A percentile compares a stretch with the other conserved stretches of the same genome.
These are phyloP conservation scores for Oxytropis ochrocephala DNA, from an alignment of 306 rosid genomes.

Conservation along the genomic window DNA sequence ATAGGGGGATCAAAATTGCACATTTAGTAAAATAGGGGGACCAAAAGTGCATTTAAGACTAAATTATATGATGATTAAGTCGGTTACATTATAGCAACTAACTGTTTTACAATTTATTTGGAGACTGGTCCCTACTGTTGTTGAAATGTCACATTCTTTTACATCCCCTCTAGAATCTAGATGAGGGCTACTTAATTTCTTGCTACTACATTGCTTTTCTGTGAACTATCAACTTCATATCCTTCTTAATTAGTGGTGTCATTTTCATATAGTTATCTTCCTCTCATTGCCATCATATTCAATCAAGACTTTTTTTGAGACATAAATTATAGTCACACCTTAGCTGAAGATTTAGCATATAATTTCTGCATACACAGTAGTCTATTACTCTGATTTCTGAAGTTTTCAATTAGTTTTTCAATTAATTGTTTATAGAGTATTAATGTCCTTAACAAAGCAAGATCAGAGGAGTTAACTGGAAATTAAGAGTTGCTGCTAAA, in stretches of 20 bases:
- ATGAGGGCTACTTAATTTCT: slow-evolving; percentile 26
- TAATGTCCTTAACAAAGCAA: too few species aligned
- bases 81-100: not conserved
- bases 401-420: too few species aligned
- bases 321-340: slow-evolving; percentile 7
- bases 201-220: slow-evolving; percentile 19
- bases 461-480: not conserved
- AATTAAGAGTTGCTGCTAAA: not conserved
- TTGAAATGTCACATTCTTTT: slow-evolving; percentile 18
- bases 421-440: not conserved
- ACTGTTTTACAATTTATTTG: slow-evolving; percentile 28
- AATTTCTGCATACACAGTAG: too few species aligned
- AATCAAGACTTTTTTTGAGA: slow-evolving; percentile 21
- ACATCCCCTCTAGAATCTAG: slow-evolving; percentile 13
- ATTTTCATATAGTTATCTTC: slow-evolving; percentile 35
- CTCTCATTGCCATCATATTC: slow-evolving; percentile 29
- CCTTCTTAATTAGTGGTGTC: slow-evolving; percentile 36
- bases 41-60: too few species aligned
- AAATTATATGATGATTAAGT: too few species aligned
- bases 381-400: too few species aligned
- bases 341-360: not conserved
- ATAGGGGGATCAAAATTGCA: too few species aligned
- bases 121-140: slow-evolving; percentile 24
- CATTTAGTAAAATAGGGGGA: too few species aligned
- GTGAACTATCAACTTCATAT: slow-evolving; percentile 32